Conservation (phyloP, 2,329 filamentous ascomycete species). For the Myriangium duriaei region DNA sequence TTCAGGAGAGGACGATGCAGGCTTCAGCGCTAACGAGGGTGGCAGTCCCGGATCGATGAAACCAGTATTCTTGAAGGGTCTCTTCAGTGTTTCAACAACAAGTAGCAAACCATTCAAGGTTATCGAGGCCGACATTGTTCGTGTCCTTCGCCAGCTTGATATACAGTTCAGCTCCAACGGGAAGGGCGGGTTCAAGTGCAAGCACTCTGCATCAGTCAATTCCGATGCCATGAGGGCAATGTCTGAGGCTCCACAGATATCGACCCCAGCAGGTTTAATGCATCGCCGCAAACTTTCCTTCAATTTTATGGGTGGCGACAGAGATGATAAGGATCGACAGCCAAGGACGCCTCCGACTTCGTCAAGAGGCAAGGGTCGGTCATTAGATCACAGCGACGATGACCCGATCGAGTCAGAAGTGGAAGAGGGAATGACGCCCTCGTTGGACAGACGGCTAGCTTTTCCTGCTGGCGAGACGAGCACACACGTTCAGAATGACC, state of each 20-base stretch:
- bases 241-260: conserved; percentile 22
- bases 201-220: conserved; percentile 81
- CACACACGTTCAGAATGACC: conserved; percentile 81
- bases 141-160: conserved; percentile 73
- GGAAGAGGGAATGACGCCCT: conserved; percentile 18
- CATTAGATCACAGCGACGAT: conserved; percentile 58
- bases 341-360: conserved; percentile 35
- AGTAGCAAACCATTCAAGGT: conserved; percentile 78
- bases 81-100: conserved; percentile 95
- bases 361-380: conserved; percentile 33
- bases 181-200: conserved; percentile 82
- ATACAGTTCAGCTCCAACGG: conserved; percentile 81
- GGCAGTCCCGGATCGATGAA: conserved; percentile 71
- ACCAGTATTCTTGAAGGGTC: conserved; percentile 86
- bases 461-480: conserved; percentile 69
- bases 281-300: conserved; percentile 77
- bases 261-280: conserved; percentile 35
- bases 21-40: conserved; percentile 22
- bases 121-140: conserved; percentile 80
- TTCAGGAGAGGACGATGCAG: conserved; percentile 36
- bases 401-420: conserved; percentile 57
- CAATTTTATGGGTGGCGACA: conserved; percentile 49
- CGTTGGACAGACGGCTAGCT: conserved; percentile 8
- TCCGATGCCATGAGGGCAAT: conserved; percentile 41
- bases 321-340: conserved; percentile 50